These are phyloP conservation scores for Myrica gale DNA, from an alignment of 306 rosid species.

Conservation along the genomic window DNA sequence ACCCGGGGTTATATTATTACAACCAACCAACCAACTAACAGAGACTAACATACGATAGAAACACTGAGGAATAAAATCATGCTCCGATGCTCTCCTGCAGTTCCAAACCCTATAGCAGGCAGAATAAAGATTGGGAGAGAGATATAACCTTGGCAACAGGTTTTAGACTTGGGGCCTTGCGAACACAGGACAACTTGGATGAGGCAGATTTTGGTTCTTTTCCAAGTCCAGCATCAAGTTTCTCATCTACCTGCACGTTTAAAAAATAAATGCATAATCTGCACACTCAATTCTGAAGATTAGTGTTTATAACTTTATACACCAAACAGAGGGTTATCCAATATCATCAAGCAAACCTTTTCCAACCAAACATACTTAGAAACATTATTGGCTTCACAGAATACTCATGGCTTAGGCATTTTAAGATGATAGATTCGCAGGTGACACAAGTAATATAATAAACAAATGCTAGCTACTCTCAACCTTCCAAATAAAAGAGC, in stretches of 20 bases:
- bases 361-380: background rate
- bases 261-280: background rate
- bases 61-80: background rate
- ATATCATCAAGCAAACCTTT: background rate
- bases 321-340: background rate
- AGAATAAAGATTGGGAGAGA: background rate
- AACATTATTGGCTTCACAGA: slow-evolving; percentile 1
- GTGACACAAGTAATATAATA: background rate
- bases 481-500: background rate
- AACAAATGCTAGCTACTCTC: background rate
- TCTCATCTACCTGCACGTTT: slow-evolving; percentile 22
- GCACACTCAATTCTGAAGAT: background rate
- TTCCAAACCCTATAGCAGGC: background rate
- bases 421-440: background rate
- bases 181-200: background rate
- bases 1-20: background rate
- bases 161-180: slow-evolving; percentile 15
- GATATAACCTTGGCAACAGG: slow-evolving; percentile 16
- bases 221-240: slow-evolving; percentile 1
- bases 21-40: no score
- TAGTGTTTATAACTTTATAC: background rate
- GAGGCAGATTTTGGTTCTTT: slow-evolving; percentile 10
- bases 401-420: background rate
- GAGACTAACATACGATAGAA: no score
- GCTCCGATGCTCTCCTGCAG: background rate